Evolutionary conservation across 108 stramenopile genomes (phyloP), one percentile per base, ranked within the genome.

Genomic region (Nitzschia putrida): DNA sequence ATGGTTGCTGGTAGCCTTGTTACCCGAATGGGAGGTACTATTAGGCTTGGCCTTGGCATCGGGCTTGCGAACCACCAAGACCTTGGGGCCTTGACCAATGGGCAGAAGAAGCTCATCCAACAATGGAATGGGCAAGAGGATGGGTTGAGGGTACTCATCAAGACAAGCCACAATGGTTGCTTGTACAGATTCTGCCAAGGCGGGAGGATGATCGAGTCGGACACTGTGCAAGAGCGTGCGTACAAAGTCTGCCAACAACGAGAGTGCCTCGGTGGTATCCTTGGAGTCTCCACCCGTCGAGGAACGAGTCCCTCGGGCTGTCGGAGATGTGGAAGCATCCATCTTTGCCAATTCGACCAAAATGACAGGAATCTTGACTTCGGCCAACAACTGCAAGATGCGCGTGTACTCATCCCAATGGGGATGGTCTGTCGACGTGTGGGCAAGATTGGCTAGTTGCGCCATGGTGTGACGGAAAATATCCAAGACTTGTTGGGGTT

Each of bases 291-390:
- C 29, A 21, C 57, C 65, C 3, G 29, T 34, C 29, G 29, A 34
- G 4, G 29, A 34, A 4, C 29, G 29, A 34, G 29, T 34, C 29
- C 29, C 29, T 34, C 29, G 1, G 3, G 29, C 29, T 34, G 29
- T 34, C 29, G 29, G 29, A 3, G 29, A 34, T 1, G 20, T 42
- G 42, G 20, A 20, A 14, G 57, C 39, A 16, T 63, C 68, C 14
- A 68, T 66, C 64, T 83, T 68, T 44, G 76, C 69, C 58, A 94
- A 56, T 65, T 94, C 90, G 34, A 90, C 89, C 16, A 95, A 63
- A 8, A 95, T 80, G 22, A 82, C 88, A 16, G 87, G 89, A 39
- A 92, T 86, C 66, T 92, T 90, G 55, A 95, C 86, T 50, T 87
- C 74, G 21, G 89, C 81, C 25, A 92, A 67, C 53, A 86, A 83